Evolutionary conservation across 768 basidiomycete genomes (phyloP).

Genomic region (Daedaleopsis nitida): DNA sequence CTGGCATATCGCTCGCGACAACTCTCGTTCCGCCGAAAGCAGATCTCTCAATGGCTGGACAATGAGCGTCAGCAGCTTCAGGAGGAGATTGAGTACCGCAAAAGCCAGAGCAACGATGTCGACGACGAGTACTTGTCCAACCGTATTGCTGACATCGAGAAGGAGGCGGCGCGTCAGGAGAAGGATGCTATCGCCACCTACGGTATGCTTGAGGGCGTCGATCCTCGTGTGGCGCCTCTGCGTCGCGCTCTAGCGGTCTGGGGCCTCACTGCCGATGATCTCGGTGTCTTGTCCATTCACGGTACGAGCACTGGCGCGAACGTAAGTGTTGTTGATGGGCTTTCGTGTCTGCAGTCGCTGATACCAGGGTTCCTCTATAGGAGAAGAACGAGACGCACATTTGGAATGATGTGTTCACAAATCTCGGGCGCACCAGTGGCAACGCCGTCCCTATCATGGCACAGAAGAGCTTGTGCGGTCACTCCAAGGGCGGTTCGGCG

Average conservation of each 20-base stretch:
- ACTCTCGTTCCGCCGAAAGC: constrained; percentile 90
- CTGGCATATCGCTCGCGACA: constrained; percentile 91
- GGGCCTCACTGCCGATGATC: constrained; percentile 91
- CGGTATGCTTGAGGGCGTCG: constrained; percentile 91
- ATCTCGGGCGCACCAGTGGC: constrained; percentile 85
- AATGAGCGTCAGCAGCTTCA: constrained; percentile 87
- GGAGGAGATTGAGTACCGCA: constrained; percentile 70
- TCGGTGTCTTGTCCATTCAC: constrained; percentile 88
- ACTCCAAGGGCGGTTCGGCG: constrained; percentile 98
- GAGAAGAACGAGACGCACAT: constrained; percentile 98
- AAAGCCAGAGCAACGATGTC: constrained; percentile 49
- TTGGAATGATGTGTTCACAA: constrained; percentile 94
- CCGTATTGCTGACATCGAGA: constrained; percentile 83
- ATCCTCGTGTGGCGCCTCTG: constrained; percentile 86
- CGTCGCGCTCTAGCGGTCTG: constrained; percentile 96
- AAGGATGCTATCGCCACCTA: constrained; percentile 90
- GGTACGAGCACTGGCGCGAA: constrained; percentile 89
- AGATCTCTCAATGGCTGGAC: constrained; percentile 92
- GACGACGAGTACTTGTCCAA: constrained; percentile 74
- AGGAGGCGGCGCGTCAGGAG: constrained; percentile 90
- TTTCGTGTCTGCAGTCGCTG: neutral
- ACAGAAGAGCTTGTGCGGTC: constrained; percentile 96
- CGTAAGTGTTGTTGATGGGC: constrained; percentile 36
- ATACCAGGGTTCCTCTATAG: constrained; percentile 36
- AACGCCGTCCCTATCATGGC: constrained; percentile 98